These are phyloP conservation scores for Penicillium sp. DNA, from an alignment of 2,329 filamentous ascomycete species.

Conservation along the genomic window DNA sequence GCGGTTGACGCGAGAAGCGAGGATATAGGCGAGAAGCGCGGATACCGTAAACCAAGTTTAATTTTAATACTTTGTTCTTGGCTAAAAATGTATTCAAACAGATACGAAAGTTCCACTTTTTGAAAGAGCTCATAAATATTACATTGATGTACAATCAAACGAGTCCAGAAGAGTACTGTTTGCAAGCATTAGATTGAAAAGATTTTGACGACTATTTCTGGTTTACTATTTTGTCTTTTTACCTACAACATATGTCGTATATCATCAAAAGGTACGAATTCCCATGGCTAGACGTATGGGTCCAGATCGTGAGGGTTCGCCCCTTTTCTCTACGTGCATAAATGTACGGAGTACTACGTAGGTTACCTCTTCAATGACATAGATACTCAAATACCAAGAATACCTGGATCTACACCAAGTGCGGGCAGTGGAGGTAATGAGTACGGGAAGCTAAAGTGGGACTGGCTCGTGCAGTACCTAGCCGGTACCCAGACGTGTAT, in stretches of 20 bases:
- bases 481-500: neutral
- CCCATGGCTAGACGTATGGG: neutral
- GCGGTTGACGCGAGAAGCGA: slow-evolving; percentile 39
- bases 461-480: slow-evolving; percentile 3
- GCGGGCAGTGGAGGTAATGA: slow-evolving; percentile 11
- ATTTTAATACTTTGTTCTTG: neutral
- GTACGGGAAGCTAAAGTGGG: slow-evolving; percentile 9
- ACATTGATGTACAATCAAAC: neutral
- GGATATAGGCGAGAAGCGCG: slow-evolving; percentile 28
- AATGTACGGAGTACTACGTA: no score
- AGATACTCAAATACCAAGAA: neutral
- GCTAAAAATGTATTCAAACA: no score
- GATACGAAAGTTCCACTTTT: neutral
- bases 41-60: neutral
- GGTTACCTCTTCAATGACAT: neutral
- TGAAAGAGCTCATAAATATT: neutral
- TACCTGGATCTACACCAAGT: slow-evolving; percentile 14
- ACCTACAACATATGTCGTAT: no score
- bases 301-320: slow-evolving; percentile 1
- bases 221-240: neutral
- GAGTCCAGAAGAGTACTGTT: neutral
- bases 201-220: neutral
- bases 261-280: neutral
- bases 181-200: neutral
- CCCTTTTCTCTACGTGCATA: neutral